Base-by-base conservation (phyloP, 768 basidiomycete genomes). In the Mycena amicta region DNA sequence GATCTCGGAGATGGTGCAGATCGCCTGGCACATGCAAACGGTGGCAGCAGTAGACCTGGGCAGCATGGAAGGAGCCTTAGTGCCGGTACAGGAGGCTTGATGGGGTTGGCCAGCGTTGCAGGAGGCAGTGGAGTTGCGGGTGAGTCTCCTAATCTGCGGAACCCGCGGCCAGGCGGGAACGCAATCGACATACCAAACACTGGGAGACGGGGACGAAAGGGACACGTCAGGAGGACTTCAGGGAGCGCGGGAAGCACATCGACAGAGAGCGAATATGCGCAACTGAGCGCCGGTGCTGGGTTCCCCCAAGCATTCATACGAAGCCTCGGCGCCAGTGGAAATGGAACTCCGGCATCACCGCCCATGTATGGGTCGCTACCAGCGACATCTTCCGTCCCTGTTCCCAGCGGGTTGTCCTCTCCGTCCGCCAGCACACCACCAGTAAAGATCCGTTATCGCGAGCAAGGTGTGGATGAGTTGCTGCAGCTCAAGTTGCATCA, bases 391-490 rank as follows among this genome's bases (percentile, higher is more conserved):
- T 67, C 62, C 25, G 50, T 68, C 18, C 47, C 67, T 46, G 29
- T 59, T 64, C 50, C 59, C 63, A 52, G 56, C 37, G 60, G 52
- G 3, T 12, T 46, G 15, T 50, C 50, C 1, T 46, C 55, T 15
- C 50, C 65, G 33, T 53, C 69, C 39, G 26, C 41, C 54, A 40
- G 51, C 27, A 56, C 55, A 33, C 64, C 68, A 15, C 63, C 71
- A 12, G 66, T 68, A 28, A 81, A 84, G 31, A 72, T 86, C 54
- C 83, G 86, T 31, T 93, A 88, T 68, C 83, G 92, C 56, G 93
- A 95, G 68, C 95, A 98, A 73, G 94, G 93, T 12, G 95, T 98
- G 2, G 95, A 98, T 70, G 95, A 98, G 74, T 80, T 97, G 25
- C 75, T 98, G 50, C 95, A 97, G 72, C 79, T 98, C 57, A 97